Evolutionary conservation across 2,329 filamentous ascomycete species (phyloP).

Genomic region (Tolypocladium nubicola): DNA sequence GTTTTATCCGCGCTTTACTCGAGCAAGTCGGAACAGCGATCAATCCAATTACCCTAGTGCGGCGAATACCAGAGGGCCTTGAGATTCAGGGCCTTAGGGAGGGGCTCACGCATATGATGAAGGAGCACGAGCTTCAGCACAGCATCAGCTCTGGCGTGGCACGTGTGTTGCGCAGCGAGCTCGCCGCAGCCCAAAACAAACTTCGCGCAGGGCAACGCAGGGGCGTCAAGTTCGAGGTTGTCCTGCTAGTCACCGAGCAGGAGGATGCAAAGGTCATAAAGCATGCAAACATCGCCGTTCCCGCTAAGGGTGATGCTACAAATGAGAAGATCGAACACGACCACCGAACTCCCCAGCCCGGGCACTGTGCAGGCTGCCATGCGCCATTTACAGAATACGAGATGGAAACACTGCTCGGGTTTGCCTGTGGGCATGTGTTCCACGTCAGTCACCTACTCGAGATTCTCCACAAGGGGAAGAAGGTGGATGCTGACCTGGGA

Average conservation of each 20-base stretch:
- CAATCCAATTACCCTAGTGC: conserved; percentile 81
- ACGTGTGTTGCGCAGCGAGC: conserved; percentile 76
- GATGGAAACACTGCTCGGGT: conserved; percentile 64
- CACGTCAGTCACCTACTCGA: conserved; percentile 63
- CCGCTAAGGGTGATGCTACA: conserved; percentile 7
- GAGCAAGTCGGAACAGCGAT: conserved; percentile 93
- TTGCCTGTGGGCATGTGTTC: conserved; percentile 74
- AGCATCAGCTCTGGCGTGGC: conserved; percentile 88
- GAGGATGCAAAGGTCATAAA: conserved; percentile 32
- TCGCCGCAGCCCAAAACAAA: conserved; percentile 70
- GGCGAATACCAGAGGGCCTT: conserved; percentile 82
- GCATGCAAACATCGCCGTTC: conserved; percentile 15
- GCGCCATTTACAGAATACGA: conserved; percentile 50
- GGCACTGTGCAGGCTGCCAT: conserved; percentile 49
- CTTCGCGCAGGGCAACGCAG: conserved; percentile 70
- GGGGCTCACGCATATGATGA: conserved; percentile 80
- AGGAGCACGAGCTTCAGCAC: conserved; percentile 91
- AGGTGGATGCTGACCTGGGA: conserved; percentile 35
- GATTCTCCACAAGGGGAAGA: conserved; percentile 33
- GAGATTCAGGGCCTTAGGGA: conserved; percentile 86
- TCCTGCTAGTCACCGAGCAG: conserved; percentile 31
- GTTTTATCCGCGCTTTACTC: conserved; percentile 83
- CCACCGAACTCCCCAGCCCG: conserved; percentile 29
- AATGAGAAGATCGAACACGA: conserved; percentile 15
- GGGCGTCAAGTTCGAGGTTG: conserved; percentile 81